Base-by-base conservation (phyloP, 2,329 filamentous ascomycete species). In the Trichoderma sp. region DNA sequence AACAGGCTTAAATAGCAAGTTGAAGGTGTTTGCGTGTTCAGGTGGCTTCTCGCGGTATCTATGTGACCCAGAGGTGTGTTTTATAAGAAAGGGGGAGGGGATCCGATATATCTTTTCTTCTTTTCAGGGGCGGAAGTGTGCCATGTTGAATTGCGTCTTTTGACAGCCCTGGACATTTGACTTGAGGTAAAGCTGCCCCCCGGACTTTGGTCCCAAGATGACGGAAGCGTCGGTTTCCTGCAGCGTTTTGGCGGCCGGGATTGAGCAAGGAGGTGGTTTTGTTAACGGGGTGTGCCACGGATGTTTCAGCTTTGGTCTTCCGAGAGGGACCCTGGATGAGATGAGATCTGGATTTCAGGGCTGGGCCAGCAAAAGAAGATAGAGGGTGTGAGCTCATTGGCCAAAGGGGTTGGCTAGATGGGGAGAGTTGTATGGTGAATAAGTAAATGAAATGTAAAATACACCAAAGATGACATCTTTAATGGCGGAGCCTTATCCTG, bases 1-100 rank as follows among this genome's bases (percentile, higher is more conserved):
- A 70, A 65, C 71, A 65, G 21, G 60, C 71, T 65, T 70, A 65
- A 30, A 72, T 65, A 32, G 47, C 61, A 71, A 58, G 21, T 47
- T 34, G 39, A 63, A 61, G 56, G 47, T 32, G 57, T 72, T 68
- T 72, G 64, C 64, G 28, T 62, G 56, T 68, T 53, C 65, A 69
- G 32, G 56, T 69, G 53, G 28, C 56, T 39, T 24, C 32, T 34
- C 32, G 26, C 6, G 28, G 36, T 34, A 51, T 61, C 8, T 18
- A 24, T 34, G 56, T 51, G 28, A 60, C 36, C 56, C 18, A n/a
- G 30, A 60, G 36, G n/a, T n/a, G 56, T 34, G 57, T n/a, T 60
- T 58, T 43, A 18, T 58, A 11, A 7, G 64, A 14, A n/a, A 24
- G 24, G 15, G 39, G 18, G 21, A 15, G 15, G 3, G 21, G 6